Base-by-base conservation (phyloP, 441 rosid genomes). In the Populus hybrid region DNA sequence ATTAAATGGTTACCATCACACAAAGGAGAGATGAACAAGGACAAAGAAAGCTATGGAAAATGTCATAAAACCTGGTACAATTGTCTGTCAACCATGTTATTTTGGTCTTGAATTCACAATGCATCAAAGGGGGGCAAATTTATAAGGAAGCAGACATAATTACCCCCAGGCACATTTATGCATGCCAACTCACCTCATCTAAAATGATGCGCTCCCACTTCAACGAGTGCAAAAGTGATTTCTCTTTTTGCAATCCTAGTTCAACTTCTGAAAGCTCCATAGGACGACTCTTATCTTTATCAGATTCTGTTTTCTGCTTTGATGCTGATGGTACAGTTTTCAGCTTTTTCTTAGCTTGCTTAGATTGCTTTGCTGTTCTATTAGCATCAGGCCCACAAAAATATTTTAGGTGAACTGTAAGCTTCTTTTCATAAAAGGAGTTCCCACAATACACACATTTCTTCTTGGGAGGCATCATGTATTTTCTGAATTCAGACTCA, bases 161-260 rank as follows among this genome's bases (percentile, higher is more conserved):
- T 21, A 63, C 35, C 65, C 10, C 40, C 57, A 38, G 30, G 14
- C 20, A 67, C 28, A 5, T 38, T 35, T 59, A 16, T 5, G 65
- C 65, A 26, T 42, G 71, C 73, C 79, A 42, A 78, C 87, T 79
- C 40, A 96, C 99, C 94, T 96, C 98, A 80, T 96, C 98, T 88
- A 96, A 84, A 77, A 96, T 91, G 76, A 96, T 88, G 67, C 98
- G 92, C 36, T 88, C 81, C 99, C 99, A 96, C 69, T 84, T 89
- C 82, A 96, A 80, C 72, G 94, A 90, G 72, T 96, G 97, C 85
- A 93, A 76, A 86, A 84, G 72, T 68, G 98, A 94, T 77, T 86
- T 88, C 72, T 85, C 86, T 67, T 69, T 82, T 34, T 71, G 81
- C 46, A 65, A 70, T 69, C 75, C 78, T 81, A 73, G 79, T 70